Base-by-base conservation (phyloP, 495 filamentous ascomycete species). In the Bryoglossum gracile region DNA sequence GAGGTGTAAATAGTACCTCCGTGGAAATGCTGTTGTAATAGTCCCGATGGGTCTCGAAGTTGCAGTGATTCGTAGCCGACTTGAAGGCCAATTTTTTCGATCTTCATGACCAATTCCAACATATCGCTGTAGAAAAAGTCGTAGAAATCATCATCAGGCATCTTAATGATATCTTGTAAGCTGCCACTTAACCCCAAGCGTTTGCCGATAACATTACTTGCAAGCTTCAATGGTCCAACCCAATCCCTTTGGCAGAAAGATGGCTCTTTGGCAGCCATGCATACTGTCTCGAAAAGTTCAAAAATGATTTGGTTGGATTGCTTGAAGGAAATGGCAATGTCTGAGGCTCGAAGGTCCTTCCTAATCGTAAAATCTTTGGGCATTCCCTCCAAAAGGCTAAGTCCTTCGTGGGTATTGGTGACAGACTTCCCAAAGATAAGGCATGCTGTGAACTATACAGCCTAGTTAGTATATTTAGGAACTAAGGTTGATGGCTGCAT, bases 111-210 rank as follows among this genome's bases (percentile, higher is more conserved):
- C 8, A 43, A 13, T 11, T 11, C 21, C 24, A 43, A 43, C 13
- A 24, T 43, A 25, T 13, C n/a, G 11, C 30, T 16, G 21, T 24
- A 43, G 14, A 43, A 2, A 9, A 28, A n/a, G 2, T 43, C 22
- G 17, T 43, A 43, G 14, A 43, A 25, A 13, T 43, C 11, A n/a
- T 43, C 41, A 25, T 43, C 41, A 24, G 22, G 10, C 18, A 43
- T 2, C 4, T 43, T 43, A 13, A 43, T 16, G 6, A 13, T 19
- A 26, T 43, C 3, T 16, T 43, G 41, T 4, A 43, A 24, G 19
- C 11, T 13, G 8, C 3, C 13, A 13, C 22, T 43, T 4, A 2
- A 3, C 3, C 11, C 13, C 9, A 43, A n/a, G 22, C 41, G 41
- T 10, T 13, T 14, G 3, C 3, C 14, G 11, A 43, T 19, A 2